Evolutionary conservation across 495 filamentous ascomycete species (phyloP).

Genomic region (Evansstolkia leycettana): DNA sequence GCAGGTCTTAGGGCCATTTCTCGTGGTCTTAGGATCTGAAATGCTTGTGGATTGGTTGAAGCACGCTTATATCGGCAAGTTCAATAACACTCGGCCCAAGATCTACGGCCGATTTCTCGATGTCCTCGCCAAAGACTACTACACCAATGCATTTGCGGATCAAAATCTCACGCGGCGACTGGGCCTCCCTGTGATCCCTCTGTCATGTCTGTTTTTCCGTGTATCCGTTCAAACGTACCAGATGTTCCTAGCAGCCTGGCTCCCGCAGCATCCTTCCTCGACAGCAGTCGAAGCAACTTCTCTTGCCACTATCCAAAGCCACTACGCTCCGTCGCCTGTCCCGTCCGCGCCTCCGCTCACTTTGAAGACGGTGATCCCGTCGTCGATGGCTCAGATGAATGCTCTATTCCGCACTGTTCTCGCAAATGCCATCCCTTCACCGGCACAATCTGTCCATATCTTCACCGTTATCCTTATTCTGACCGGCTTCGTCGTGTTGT

Average conservation of each 20-base stretch:
- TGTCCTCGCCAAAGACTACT: constrained; percentile 92
- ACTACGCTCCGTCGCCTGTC: constrained; percentile 19
- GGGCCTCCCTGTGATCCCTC: constrained; percentile 81
- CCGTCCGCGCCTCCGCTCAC: constrained; percentile 23
- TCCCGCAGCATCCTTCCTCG: constrained; percentile 63
- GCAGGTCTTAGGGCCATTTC: constrained; percentile 80
- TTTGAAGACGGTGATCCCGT: constrained; percentile 23
- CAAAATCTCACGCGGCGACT: constrained; percentile 81
- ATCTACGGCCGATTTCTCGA: constrained; percentile 86
- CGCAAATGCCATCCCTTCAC: constrained; percentile 32
- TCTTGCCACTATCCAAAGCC: constrained; percentile 49
- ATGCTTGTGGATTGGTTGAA: constrained; percentile 98
- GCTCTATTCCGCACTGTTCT: constrained; percentile 25
- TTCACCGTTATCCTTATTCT: constrained; percentile 69
- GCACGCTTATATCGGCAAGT: constrained; percentile 94
- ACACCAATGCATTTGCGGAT: constrained; percentile 86
- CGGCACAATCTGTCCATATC: constrained; percentile 29
- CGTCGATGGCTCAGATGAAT: constrained; percentile 22
- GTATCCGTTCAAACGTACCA: constrained; percentile 94
- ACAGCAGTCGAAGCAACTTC: constrained; percentile 52
- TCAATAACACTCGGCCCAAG: constrained; percentile 87
- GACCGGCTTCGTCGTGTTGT: constrained; percentile 58
- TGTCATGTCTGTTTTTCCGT: constrained; percentile 91
- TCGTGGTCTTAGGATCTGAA: constrained; percentile 87
- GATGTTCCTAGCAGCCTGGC: constrained; percentile 85